phyloP scores from a whole-genome alignment of 352 stramenopile species.

The Saprolegnia diclina region DNA sequence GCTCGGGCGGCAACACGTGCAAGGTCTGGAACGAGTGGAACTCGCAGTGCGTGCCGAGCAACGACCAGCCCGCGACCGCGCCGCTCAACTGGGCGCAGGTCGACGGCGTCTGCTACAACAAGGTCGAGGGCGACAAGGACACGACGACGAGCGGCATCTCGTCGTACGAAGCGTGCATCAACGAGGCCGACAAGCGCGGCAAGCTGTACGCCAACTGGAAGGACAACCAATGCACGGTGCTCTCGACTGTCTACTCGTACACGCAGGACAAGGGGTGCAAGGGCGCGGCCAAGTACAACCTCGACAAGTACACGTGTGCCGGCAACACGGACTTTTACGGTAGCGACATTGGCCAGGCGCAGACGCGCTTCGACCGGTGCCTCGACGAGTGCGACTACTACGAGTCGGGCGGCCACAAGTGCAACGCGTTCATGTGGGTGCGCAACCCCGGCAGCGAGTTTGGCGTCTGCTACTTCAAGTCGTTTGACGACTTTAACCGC shows the following conservation, averaged over 20 bases:
- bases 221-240: not conserved
- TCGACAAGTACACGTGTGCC: not conserved
- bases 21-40: conserved; percentile 8
- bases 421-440: not conserved
- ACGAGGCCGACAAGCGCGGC: not conserved
- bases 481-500: not conserved
- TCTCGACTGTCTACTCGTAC: not conserved
- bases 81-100: conserved; percentile 1
- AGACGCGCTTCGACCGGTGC: not conserved
- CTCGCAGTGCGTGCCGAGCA: conserved; percentile 17
- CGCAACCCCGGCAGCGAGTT: not conserved
- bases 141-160: not conserved
- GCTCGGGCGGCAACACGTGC: not conserved
- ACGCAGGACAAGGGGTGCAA: not conserved
- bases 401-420: not conserved
- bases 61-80: not conserved
- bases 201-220: not conserved
- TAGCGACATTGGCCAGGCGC: not conserved
- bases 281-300: not conserved
- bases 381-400: not conserved
- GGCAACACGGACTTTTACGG: not conserved
- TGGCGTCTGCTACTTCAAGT: not conserved
- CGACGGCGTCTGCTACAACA: not conserved
- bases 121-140: not conserved
- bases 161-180: not conserved